Conservation (phyloP, 2,329 filamentous ascomycete species). For the Alternaria tenuissima region DNA sequence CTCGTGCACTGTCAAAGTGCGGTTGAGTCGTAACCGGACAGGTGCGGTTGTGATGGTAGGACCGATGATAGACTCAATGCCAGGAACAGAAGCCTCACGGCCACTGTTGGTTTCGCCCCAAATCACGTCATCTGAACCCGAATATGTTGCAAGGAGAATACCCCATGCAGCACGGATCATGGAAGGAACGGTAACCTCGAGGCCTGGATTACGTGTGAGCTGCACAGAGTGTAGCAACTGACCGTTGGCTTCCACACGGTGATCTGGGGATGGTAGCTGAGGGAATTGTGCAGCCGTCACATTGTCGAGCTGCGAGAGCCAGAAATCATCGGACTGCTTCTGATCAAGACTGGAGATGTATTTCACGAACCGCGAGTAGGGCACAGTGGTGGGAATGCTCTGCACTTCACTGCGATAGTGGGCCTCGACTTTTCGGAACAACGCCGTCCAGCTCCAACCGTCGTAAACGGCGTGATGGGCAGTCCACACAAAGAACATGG, state of each 20-base stretch:
- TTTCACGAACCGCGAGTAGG: conserved; percentile 45
- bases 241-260: conserved; percentile 42
- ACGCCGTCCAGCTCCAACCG: conserved; percentile 42
- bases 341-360: conserved; percentile 38
- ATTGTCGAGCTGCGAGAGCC: conserved; percentile 38
- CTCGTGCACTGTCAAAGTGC: conserved; percentile 30
- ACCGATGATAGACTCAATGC: conserved; percentile 52
- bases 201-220: conserved; percentile 28
- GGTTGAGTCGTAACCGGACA: conserved; percentile 52
- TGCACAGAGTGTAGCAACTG: conserved; percentile 32
- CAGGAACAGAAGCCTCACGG: conserved; percentile 45
- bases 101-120: conserved; percentile 56
- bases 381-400: conserved; percentile 25
- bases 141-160: conserved; percentile 56
- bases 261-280: conserved; percentile 41
- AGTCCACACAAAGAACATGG: conserved; percentile 45
- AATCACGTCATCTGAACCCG: conserved; percentile 57
- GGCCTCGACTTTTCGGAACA: conserved; percentile 38
- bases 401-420: conserved; percentile 26
- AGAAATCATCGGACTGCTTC: conserved; percentile 40
- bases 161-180: conserved; percentile 58
- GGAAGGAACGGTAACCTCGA: conserved; percentile 47
- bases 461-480: conserved; percentile 51
- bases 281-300: conserved; percentile 43
- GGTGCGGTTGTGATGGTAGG: conserved; percentile 55